Base-by-base conservation (phyloP, 1,284 basidiomycete species). In the Psilocybe mexicana region DNA sequence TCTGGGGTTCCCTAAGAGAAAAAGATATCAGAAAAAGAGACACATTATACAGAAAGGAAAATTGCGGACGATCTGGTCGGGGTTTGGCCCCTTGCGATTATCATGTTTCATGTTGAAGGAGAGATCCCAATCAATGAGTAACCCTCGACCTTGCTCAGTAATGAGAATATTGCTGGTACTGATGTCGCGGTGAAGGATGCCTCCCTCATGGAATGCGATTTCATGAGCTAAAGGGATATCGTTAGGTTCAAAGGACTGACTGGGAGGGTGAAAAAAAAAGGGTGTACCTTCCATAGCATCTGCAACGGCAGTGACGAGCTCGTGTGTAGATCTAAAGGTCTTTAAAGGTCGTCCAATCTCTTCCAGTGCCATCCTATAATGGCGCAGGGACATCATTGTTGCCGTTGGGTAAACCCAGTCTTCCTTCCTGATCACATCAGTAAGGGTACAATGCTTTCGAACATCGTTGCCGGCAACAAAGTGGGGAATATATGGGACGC, bases 401-500 rank as follows among this genome's bases (percentile, higher is more conserved):
- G n/a, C 23, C 0, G 45, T 42, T 33, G 4, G 23, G 35, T 24
- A 11, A 43, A 35, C 43, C 18, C 51, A 30, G 38, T n/a, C 18
- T 5, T 42, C 35, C 12, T 8, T 42, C 38, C 26, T 40, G 6
- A 52, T 36, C 1, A 11, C 12, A 2, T 69, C 61, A 0, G 65
- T 60, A 11, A 46, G 11, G 1, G 67, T 69, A 6, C 42, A 23
- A 11, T 63, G 59, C 18, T 44, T 53, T 1, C 14, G 30, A 14
- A 54, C 43, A 23, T 59, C 58, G 25, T 55, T 55, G 0, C 53
- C 58, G 8, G 23, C 36, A n/a, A 48, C 54, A 30, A 59, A 55
- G 23, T 47, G 53, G 11, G 65, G 65, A 7, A 67, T 57, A 40
- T 63, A 25, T 11, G 53, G 45, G 12, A 70, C 65, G 1, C 49